Evolutionary conservation across 2,329 filamentous ascomycete species (phyloP), one percentile per base, ranked within the genome.

Genomic region (Phoma sp.): DNA sequence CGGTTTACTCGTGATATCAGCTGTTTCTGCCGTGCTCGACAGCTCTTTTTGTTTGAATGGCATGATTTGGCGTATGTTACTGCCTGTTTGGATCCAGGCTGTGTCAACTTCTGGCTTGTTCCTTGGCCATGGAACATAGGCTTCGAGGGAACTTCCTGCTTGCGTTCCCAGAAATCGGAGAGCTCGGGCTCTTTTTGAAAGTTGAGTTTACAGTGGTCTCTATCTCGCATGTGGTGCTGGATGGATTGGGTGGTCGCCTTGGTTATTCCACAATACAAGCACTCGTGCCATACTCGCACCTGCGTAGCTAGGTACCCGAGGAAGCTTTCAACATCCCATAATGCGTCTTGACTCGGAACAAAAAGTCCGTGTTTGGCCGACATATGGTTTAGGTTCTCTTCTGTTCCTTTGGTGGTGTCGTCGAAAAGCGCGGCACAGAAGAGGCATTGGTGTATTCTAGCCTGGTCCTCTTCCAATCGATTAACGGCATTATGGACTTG

Each of bases 141-240:
- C 18, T 18, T 18, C 18, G 18, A 18, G 18, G 18, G 18, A 18
- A 18, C 13, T 1, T 10, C n/a, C 37, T 22, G 11, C 5, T 9
- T 11, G 10, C 13, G 7, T 18, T 63, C 61, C 63, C 62, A 75
- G 47, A 74, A 75, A 8, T 72, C 72, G 5, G 64, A 52, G 3
- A 75, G 52, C 38, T 73, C 72, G 0, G 68, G 61, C 48, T 74
- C 70, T 9, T 48, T 48, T 7, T 72, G 61, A 11, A 75, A 35
- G 33, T 73, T 73, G 29, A 74, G 45, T 14, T 61, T 57, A 47
- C 72, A 75, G 36, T 75, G 72, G 2, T 61, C 60, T 47, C 70
- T 72, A 42, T 74, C 72, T 22, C 63, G 52, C 72, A 74, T 74
- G 50, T 75, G 72, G 13, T 44, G 65, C 55, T 70, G 72, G 11